These are phyloP conservation scores for Phytophthora multivora DNA, from an alignment of 352 stramenopile species.

Conservation along the genomic window DNA sequence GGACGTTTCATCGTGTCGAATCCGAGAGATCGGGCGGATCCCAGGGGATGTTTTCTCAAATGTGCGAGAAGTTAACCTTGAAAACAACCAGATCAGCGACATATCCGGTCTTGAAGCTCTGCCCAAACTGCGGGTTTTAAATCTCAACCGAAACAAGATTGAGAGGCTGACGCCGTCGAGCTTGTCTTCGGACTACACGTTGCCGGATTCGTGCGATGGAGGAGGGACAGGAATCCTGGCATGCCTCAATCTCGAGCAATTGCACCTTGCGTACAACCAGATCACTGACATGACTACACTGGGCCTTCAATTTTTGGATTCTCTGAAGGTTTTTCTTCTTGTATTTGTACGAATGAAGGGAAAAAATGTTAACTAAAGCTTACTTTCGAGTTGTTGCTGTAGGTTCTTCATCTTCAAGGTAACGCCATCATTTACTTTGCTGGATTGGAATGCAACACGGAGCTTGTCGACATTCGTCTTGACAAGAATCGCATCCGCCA, in stretches of 20 bases:
- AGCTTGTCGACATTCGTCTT: constrained; percentile 73
- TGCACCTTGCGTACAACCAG: constrained; percentile 81
- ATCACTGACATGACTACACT: constrained; percentile 78
- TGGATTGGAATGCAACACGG: constrained; percentile 62
- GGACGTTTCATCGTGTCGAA: constrained; percentile 74
- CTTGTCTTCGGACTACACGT: constrained; percentile 18
- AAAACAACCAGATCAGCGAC: constrained; percentile 87
- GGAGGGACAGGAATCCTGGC: constrained; percentile 63
- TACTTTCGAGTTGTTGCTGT: background rate
- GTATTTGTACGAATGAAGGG: background rate
- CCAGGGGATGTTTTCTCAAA: constrained; percentile 64
- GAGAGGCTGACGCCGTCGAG: constrained; percentile 45
- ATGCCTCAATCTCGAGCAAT: constrained; percentile 66
- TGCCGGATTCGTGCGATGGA: constrained; percentile 31
- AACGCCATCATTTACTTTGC: constrained; percentile 79
- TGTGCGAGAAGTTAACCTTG: constrained; percentile 75
- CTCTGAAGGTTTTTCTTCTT: constrained; percentile 54
- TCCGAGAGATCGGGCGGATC: constrained; percentile 70
- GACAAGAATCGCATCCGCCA: constrained; percentile 88
- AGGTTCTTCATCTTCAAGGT: constrained; percentile 79
- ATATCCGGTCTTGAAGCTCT: constrained; percentile 70
- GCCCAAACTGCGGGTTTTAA: constrained; percentile 64
- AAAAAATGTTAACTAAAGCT: background rate
- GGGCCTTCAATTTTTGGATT: constrained; percentile 68
- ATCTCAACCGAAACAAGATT: constrained; percentile 81